Evolutionary conservation across 1,284 basidiomycete genomes (phyloP), one percentile per base, ranked within the genome.

Genomic region (Apiotrichum veenhuisii): DNA sequence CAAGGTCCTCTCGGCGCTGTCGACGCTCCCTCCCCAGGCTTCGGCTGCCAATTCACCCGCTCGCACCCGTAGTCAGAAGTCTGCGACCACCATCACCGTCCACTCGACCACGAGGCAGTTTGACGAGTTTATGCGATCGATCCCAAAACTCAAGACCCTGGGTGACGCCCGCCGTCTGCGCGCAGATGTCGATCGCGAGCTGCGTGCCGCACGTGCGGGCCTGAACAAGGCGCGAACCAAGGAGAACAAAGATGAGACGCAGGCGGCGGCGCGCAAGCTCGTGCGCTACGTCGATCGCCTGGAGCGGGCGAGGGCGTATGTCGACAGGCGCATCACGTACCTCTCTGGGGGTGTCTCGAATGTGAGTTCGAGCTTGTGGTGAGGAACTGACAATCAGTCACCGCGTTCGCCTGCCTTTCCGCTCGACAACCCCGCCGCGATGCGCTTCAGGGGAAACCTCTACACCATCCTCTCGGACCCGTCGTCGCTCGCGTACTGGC

Each of bases 401-500:
- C 33, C 50, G 2, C 23, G 23, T 18, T 40, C 27, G 23, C 25
- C 51, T 12, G 36, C 51, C 4, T 30, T 37, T 2, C 15, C 33
- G 1, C 44, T 4, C 15, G 50, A 49, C 26, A 48, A 54, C 3
- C 50, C 54, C 1, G 12, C 43, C 1, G 18, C 37, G 1, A 38
- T 33, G 11, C 25, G 36, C 1, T 30, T 52, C 27, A 45, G 44
- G 20, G 47, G 65, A 45, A 64, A 53, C 30, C 68, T 74, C 9
- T 63, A 69, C 43, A 86, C 90, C 48, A 82, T 97, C 42, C 84
- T 98, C 1, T 81, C 85, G 36, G 92, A 92, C 64, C 91, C 93
- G 0, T 88, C 86, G 30, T 91, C 91, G 0, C 82, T 98, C 1
- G 92, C 89, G 2, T 95, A 95, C 72, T 91, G 95, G 78, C 94